phyloP scores from a whole-genome alignment of 768 basidiomycete species.

The Gymnopilus junonius region DNA sequence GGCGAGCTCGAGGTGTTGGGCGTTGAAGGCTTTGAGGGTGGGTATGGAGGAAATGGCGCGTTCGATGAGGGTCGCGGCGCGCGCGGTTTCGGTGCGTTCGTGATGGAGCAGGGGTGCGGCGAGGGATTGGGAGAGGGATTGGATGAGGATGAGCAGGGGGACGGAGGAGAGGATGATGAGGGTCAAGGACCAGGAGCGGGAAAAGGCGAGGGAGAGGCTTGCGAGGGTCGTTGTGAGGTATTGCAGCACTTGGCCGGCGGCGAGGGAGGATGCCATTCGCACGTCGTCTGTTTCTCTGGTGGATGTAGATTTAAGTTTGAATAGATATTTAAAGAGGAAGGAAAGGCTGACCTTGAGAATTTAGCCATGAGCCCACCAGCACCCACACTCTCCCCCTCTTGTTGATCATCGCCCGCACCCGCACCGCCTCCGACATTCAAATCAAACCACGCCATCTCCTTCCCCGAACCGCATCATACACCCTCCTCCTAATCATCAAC shows the following conservation, averaged over 20 bases:
- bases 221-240: constrained; percentile 80
- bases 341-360: constrained; percentile 67
- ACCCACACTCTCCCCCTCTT: constrained; percentile 52
- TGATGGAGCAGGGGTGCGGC: constrained; percentile 67
- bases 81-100: constrained; percentile 70
- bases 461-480: constrained; percentile 69
- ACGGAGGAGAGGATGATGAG: constrained; percentile 92
- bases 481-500: constrained; percentile 62
- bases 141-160: constrained; percentile 79
- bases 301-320: no score
- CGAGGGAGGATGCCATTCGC: constrained; percentile 80
- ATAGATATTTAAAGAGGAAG: background rate
- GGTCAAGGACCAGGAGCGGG: constrained; percentile 80
- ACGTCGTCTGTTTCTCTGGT: constrained; percentile 97
- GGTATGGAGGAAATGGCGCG: constrained; percentile 77
- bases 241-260: constrained; percentile 78
- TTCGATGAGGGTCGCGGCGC: constrained; percentile 81
- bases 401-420: constrained; percentile 36
- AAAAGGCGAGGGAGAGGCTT: constrained; percentile 82
- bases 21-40: constrained; percentile 95
- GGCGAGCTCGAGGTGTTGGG: constrained; percentile 53
- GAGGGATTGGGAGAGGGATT: constrained; percentile 72
- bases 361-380: constrained; percentile 94
- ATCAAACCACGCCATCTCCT: constrained; percentile 94
- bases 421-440: constrained; percentile 64